These are phyloP conservation scores for Diaporthe velutina DNA, from an alignment of 2,329 filamentous ascomycete species.

Conservation along the genomic window DNA sequence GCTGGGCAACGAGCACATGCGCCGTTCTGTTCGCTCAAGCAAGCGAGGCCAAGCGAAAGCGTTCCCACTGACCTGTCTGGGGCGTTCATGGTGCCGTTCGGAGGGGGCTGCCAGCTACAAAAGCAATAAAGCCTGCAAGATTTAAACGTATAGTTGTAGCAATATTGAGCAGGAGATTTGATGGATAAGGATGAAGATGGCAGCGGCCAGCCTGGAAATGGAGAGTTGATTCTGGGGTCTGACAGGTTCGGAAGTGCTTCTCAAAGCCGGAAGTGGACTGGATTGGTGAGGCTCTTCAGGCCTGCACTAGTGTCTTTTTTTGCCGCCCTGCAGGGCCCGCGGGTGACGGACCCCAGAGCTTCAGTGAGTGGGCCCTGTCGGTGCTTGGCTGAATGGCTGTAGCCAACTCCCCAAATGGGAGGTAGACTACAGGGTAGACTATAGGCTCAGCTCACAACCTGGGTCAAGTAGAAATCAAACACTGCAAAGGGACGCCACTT, in stretches of 20 bases:
- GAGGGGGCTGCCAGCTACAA: neutral
- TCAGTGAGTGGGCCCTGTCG: constrained; percentile 6
- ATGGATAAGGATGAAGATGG: constrained; percentile 4
- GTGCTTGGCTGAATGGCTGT: neutral
- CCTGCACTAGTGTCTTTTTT: constrained; percentile 31
- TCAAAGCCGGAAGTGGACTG: constrained; percentile 19
- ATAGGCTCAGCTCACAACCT: neutral
- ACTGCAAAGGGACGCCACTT: neutral
- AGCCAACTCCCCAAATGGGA: neutral
- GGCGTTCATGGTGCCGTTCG: constrained; percentile 62
- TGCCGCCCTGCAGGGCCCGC: constrained; percentile 20
- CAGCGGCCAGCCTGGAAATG: constrained; percentile 4
- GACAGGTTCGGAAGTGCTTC: neutral
- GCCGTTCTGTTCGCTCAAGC: neutral
- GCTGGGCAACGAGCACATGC: neutral
- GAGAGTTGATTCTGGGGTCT: neutral
- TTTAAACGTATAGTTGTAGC: neutral
- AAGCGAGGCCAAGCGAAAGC: neutral
- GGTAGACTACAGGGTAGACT: neutral
- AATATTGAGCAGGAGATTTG: neutral
- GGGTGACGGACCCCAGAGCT: neutral
- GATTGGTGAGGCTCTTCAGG: constrained; percentile 33
- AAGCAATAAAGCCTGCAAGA: neutral
- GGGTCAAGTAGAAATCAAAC: neutral
- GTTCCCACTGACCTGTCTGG: constrained; percentile 64